Percentiles rank a stretch among this genome's conserved stretches.
Evolutionary conservation across 2,329 filamentous ascomycete genomes (phyloP).

Genomic region (Paecilomyces variotii): DNA sequence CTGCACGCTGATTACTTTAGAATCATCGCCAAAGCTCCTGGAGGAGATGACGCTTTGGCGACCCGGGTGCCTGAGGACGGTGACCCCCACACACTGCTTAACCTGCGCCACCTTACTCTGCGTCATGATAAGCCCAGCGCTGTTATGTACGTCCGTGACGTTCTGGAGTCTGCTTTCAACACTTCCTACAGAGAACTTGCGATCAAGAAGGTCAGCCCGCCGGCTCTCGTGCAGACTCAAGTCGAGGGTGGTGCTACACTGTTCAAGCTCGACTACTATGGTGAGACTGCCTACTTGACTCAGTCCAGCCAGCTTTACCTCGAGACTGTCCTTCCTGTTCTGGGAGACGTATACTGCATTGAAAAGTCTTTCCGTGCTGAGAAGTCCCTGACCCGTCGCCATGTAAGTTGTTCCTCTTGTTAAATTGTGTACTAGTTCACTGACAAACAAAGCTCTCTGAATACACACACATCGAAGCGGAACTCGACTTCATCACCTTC

Average conservation of each 20-base stretch:
- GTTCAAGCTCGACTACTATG: constrained; percentile 84
- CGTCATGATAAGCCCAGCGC: constrained; percentile 77
- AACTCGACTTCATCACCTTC: constrained; percentile 93
- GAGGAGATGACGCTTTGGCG: constrained; percentile 85
- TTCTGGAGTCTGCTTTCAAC: constrained; percentile 73
- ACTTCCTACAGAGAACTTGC: constrained; percentile 67
- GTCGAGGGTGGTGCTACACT: constrained; percentile 88
- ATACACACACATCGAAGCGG: constrained; percentile 94
- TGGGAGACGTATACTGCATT: constrained; percentile 95
- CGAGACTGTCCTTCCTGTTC: constrained; percentile 81
- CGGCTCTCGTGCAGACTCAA: constrained; percentile 88
- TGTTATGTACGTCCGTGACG: constrained; percentile 78
- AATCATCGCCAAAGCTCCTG: constrained; percentile 69
- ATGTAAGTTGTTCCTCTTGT: constrained; percentile 31
- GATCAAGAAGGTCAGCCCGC: constrained; percentile 77
- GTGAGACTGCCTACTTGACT: constrained; percentile 83
- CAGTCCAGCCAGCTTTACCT: constrained; percentile 97
- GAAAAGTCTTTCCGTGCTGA: constrained; percentile 98
- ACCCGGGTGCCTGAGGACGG: constrained; percentile 65
- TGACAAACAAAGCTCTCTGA: constrained; percentile 55
- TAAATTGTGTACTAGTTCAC: not conserved
- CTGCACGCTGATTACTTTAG: constrained; percentile 85
- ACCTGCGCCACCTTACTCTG: constrained; percentile 76
- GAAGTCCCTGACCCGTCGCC: constrained; percentile 87
- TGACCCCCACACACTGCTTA: constrained; percentile 65